Percentiles rank a stretch among this genome's conserved stretches.
Conservation (phyloP, 306 rosid genomes). For the Leucaena leucocephala region DNA sequence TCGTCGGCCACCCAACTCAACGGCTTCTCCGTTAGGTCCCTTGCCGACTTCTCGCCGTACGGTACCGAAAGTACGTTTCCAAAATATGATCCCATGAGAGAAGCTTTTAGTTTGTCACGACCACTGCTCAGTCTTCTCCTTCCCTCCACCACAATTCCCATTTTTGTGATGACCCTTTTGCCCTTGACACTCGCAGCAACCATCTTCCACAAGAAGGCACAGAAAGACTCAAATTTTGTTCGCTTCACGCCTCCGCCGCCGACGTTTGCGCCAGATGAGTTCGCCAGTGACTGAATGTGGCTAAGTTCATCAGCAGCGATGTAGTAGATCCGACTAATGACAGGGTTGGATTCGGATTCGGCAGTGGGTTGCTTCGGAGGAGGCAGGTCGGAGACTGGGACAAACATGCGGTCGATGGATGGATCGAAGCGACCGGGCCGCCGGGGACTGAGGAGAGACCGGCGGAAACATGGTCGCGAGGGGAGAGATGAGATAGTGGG, state of each 20-base stretch:
- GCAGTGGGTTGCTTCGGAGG: conserved; percentile 31
- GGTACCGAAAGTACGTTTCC: conserved; percentile 77
- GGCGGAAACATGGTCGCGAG: conserved; percentile 39
- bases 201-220: conserved; percentile 75
- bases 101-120: conserved; percentile 1
- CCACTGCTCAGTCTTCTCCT: conserved; percentile 47
- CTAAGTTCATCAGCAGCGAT: conserved; percentile 40
- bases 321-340: conserved; percentile 63
- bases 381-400: conserved; percentile 43
- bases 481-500: conserved; percentile 17
- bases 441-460: conserved; percentile 42
- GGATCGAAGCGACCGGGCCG: conserved; percentile 38
- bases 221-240: conserved; percentile 57
- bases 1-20: conserved; percentile 47
- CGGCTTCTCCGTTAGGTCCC: conserved; percentile 48
- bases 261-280: conserved; percentile 19
- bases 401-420: conserved; percentile 52
- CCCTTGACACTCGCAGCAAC: conserved; percentile 36
- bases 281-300: conserved; percentile 49
- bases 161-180: conserved; percentile 40
- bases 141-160: conserved; percentile 81
- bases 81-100: conserved; percentile 45
- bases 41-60: conserved; percentile 34
- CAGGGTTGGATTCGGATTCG: not conserved
- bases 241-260: not conserved